Evolutionary conservation across 2,329 filamentous ascomycete genomes (phyloP), one percentile per base, ranked within the genome.

Genomic region (Aspergillus aculeatinus): DNA sequence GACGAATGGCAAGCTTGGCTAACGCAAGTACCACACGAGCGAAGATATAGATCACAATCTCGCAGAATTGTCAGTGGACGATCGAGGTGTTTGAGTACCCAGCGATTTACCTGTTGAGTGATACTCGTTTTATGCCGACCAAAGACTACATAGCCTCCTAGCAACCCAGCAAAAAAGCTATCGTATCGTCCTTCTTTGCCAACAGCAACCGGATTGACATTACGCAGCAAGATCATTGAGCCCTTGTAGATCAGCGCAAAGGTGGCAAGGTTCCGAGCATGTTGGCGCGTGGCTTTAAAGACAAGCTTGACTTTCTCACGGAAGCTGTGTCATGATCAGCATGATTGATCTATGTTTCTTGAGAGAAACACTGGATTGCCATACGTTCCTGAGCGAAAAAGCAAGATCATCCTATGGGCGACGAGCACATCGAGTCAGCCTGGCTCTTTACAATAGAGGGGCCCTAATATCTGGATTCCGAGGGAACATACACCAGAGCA

Each of bases 41-140:
- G 73, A 97, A 97, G 64, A 99, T 90, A 81, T 99, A 99, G 70
- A 98, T 91, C 76, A 96, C 92, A 74, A 99, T 99, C 82, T 99
- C 57, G 4, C 3, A 25, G 44, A 5, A 44, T n/a, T 11, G 12
- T 63, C 55, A 63, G 23, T 44, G 16, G 7, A 19, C 33, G 11
- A 10, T 49, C 12, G 9, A 16, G 33, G 23, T 9, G 9, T 25
- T n/a, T n/a, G 35, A 42, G 31, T 48, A 59, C 66, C 16, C 39
- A n/a, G 16, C 39, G 5, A 19, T 19, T 57, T 71, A 78, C 76
- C 74, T 79, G 94, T 81, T 97, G 92, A 79, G 89, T 96, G 63
- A 97, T 89, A 65, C 87, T 89, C 62, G 89, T 90, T 71, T 91
- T 87, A 74, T 82, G 82, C 61, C 90, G 88, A 52, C 94, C 95